phyloP scores from a whole-genome alignment of 345 rosid genomes.

The Eucalyptus tenuipes region DNA sequence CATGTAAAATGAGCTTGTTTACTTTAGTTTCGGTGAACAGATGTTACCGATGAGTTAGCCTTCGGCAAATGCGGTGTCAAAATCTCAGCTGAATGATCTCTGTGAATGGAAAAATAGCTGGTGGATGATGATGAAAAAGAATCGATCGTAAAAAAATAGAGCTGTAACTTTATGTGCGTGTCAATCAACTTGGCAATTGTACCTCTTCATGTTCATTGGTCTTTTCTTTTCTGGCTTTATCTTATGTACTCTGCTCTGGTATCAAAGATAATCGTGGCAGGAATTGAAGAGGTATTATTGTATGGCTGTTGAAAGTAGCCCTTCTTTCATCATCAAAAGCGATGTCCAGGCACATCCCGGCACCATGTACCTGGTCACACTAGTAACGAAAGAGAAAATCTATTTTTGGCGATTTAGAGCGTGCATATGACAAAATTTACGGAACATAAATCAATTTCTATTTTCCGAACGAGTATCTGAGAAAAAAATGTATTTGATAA shows the following conservation, averaged over 20 bases:
- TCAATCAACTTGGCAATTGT: neutral
- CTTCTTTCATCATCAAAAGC: neutral
- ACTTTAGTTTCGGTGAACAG: neutral
- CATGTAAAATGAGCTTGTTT: neutral
- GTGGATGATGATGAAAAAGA: neutral
- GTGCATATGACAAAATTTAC: too few species aligned
- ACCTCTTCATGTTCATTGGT: neutral
- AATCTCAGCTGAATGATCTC: neutral
- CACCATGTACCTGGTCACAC: neutral
- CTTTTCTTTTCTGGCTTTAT: neutral
- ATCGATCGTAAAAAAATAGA: neutral
- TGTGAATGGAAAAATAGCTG: neutral
- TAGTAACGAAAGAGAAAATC: neutral
- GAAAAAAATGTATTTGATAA: too few species aligned
- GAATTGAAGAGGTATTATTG: neutral
- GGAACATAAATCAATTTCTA: accelerated
- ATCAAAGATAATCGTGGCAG: neutral
- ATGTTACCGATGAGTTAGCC: neutral
- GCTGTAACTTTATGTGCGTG: neutral
- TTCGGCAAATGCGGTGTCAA: neutral
- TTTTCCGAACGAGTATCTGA: accelerated
- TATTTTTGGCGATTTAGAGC: too few species aligned
- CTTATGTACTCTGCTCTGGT: neutral
- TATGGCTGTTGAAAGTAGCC: neutral
- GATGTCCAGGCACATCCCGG: neutral